A percentile compares a stretch with the other conserved stretches of the same genome.
phyloP scores from a whole-genome alignment of 1,284 basidiomycete genomes.

The Puccinia polysora region DNA sequence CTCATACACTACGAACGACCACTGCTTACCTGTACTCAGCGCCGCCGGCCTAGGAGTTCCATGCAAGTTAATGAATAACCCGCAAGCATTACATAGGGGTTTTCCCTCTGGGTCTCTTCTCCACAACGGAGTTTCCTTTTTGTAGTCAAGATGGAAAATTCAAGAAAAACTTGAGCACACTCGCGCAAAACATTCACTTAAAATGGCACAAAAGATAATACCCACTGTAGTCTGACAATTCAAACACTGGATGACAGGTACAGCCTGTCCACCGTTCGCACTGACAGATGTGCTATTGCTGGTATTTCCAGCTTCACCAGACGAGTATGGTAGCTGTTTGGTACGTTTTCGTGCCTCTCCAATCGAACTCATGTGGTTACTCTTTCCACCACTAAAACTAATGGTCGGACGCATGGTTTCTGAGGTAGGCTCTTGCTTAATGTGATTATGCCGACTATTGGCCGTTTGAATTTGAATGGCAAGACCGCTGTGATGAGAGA shows the following conservation, averaged over 20 bases:
- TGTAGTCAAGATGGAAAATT: no score
- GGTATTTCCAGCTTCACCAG: slow-evolving; percentile 1
- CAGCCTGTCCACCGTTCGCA: neutral
- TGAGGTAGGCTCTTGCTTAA: neutral
- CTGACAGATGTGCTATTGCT: neutral
- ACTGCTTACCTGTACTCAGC: slow-evolving; percentile 22
- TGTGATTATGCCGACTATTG: neutral
- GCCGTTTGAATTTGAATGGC: neutral
- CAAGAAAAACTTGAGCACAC: no score
- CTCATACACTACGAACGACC: no score
- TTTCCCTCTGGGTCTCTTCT: slow-evolving; percentile 53
- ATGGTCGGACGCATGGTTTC: neutral
- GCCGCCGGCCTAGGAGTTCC: slow-evolving; percentile 27
- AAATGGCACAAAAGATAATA: no score
- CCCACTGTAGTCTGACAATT: slow-evolving; percentile 35
- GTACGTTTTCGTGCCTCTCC: slow-evolving; percentile 35
- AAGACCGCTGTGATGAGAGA: neutral
- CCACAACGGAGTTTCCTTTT: slow-evolving; percentile 53
- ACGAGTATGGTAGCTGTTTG: slow-evolving; percentile 29
- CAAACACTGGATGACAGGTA: neutral
- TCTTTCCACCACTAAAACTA: slow-evolving; percentile 28
- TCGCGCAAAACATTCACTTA: no score
- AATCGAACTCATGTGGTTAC: slow-evolving; percentile 26
- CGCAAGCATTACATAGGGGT: slow-evolving; percentile 54
- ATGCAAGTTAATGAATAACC: slow-evolving; percentile 42